Evolutionary conservation across 495 filamentous ascomycete genomes (phyloP).

Genomic region (Cercophora samala): DNA sequence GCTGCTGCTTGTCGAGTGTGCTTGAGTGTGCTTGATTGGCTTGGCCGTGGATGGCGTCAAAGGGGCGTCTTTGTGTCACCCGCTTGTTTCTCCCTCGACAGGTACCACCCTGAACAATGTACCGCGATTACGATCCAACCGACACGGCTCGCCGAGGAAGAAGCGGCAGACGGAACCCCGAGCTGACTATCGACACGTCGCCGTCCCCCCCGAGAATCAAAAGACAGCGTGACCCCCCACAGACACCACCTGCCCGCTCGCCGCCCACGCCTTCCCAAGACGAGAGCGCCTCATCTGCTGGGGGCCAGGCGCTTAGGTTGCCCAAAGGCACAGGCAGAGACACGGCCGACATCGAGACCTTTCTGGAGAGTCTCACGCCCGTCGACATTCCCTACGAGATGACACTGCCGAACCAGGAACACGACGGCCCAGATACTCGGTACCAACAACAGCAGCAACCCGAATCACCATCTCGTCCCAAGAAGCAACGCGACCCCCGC

Average conservation of each 20-base stretch:
- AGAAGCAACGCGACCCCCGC: conserved; percentile 32
- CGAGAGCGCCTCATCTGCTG: conserved; percentile 10
- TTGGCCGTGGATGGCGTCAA: conserved; percentile 16
- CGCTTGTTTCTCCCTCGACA: conserved; percentile 15
- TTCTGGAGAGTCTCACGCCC: conserved; percentile 34
- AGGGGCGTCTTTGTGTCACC: conserved; percentile 21
- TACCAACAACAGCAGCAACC: not conserved
- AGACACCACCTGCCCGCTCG: conserved; percentile 21
- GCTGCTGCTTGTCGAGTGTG: not conserved
- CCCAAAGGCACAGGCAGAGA: conserved; percentile 22
- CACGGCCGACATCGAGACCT: conserved; percentile 35
- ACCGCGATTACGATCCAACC: conserved; percentile 17
- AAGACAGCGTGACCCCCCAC: conserved; percentile 15
- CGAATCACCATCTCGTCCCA: conserved; percentile 30
- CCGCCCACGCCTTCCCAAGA: conserved; percentile 23
- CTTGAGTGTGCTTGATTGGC: conserved; percentile 1
- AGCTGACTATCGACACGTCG: conserved; percentile 33
- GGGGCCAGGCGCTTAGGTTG: conserved; percentile 28
- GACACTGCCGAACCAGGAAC: conserved; percentile 27
- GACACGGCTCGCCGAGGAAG: conserved; percentile 21
- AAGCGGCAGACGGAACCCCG: conserved; percentile 25
- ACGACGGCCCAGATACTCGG: conserved; percentile 23
- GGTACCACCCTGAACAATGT: not conserved
- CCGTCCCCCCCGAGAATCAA: conserved; percentile 15
- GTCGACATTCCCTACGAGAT: conserved; percentile 32